phyloP scores from a whole-genome alignment of 495 filamentous ascomycete species.

The Clohesyomyces aquaticus region DNA sequence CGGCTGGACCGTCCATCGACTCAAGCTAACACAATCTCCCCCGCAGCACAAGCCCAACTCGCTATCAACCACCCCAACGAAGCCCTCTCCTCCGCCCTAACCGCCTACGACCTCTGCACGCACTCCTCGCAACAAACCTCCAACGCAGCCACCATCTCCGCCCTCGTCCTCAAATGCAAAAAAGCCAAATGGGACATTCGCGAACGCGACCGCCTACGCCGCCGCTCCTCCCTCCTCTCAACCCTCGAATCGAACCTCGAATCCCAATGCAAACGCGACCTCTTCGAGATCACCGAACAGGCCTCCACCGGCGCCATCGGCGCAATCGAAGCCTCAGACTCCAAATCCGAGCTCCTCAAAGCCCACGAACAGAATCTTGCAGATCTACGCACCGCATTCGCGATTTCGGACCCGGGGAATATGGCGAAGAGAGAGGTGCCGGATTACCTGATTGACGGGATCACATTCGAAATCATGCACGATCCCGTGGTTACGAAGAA shows the following conservation, averaged over 20 bases:
- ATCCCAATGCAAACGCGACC: conserved; percentile 51
- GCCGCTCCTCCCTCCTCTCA: conserved; percentile 57
- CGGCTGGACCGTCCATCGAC: too few species aligned
- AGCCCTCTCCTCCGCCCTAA: conserved; percentile 70
- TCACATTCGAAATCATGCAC: conserved; percentile 89
- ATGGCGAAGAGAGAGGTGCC: conserved; percentile 67
- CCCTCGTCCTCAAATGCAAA: conserved; percentile 71
- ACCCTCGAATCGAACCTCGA: conserved; percentile 57
- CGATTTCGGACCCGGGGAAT: conserved; percentile 60
- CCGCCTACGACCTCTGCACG: conserved; percentile 74
- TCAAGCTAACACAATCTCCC: neutral
- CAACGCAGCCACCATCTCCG: conserved; percentile 60
- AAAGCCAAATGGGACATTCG: conserved; percentile 68
- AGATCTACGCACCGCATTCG: conserved; percentile 64
- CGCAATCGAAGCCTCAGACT: conserved; percentile 54
- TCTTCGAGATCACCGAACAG: conserved; percentile 51
- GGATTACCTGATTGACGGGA: conserved; percentile 85
- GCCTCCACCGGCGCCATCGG: conserved; percentile 38
- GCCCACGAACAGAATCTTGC: conserved; percentile 63
- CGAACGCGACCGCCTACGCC: conserved; percentile 49
- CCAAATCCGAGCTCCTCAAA: conserved; percentile 56
- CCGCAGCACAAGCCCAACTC: conserved; percentile 73
- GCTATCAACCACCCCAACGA: conserved; percentile 72
- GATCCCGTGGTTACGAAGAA: conserved; percentile 78
- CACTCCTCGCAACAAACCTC: conserved; percentile 44